These are phyloP conservation scores for Plasmodium gonderi DNA, from an alignment of 169 alveolate genomes.

Conservation along the genomic window DNA sequence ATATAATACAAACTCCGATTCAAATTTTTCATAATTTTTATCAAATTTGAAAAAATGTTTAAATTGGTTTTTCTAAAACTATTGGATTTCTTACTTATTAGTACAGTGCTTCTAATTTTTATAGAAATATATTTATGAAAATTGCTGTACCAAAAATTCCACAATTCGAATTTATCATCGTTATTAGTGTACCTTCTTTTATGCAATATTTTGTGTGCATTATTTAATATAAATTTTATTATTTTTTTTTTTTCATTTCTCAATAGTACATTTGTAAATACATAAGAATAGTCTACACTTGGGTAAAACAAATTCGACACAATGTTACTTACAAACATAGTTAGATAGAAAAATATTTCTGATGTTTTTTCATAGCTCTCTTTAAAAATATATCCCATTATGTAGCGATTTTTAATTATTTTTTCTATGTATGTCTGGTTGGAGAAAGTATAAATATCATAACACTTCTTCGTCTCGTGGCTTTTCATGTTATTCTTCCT, in stretches of 20 bases:
- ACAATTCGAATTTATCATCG: constrained; percentile 9
- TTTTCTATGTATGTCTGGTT: constrained; percentile 10
- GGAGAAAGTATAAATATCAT: neutral
- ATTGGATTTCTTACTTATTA: constrained; percentile 3
- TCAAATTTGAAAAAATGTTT: constrained; percentile 20
- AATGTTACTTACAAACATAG: constrained; percentile 27
- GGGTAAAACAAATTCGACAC: constrained; percentile 67
- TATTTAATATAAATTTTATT: constrained; percentile 31
- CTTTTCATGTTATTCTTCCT: neutral
- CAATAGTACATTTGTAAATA: constrained; percentile 35
- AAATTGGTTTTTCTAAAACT: neutral
- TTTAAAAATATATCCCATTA: constrained; percentile 40
- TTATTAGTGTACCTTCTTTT: neutral
- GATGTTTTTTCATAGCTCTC: constrained; percentile 47
- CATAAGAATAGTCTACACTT: constrained; percentile 29
- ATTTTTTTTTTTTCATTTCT: constrained; percentile 41
- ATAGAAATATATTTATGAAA: constrained; percentile 39
- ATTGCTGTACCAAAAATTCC: constrained; percentile 67
- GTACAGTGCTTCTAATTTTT: constrained; percentile 31
- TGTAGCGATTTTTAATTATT: constrained; percentile 17
- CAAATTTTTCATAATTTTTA: constrained; percentile 50
- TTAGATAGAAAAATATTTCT: constrained; percentile 31
- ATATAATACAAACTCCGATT: constrained; percentile 54
- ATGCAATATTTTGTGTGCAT: constrained; percentile 24
- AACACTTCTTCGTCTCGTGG: neutral